Evolutionary conservation across 768 basidiomycete species (phyloP), one percentile per base, ranked within the genome.

Genomic region (Podaxis sp.): DNA sequence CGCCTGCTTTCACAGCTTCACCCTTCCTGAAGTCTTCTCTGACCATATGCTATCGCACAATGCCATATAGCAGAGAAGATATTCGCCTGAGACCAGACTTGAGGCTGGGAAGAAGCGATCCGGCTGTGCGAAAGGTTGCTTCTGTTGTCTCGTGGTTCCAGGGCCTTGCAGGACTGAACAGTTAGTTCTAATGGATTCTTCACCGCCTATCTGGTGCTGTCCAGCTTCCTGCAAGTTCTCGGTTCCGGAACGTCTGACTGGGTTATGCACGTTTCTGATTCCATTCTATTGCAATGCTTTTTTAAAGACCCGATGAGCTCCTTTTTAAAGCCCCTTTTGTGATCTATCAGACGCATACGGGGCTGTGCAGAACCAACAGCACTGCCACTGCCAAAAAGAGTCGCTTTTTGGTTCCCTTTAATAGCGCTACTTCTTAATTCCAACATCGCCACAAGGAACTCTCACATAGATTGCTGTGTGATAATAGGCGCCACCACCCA

Each of bases 41-140:
- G 52, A 80, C 87, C 65, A 87, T 93, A 15, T 94, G 92, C 70
- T 94, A 89, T 74, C 85, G 92, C 19, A 88, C 90, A 6, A 83
- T 93, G 83, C 88, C 90, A 2, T 80, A 83, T 65, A 77, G 80
- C 1, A 79, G 78, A 30, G 81, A 84, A 64, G 90, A 93, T 70
- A 75, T 76, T 17, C 78, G 77, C 4, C 74, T 90, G 4, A 82
- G 90, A 5, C 91, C 92, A 17, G 92, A 94, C 72, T 72, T 93
- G 46, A 80, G 90, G 38, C 77, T 94, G 2, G 89, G 86, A 1
- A 76, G 78, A 63, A 90, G 86, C 62, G 91, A 93, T 61, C 83
- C 85, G 8, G 81, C 80, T 7, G 88, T 93, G 13, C 79, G 84
- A 60, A 87, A 81, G 63, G 91, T 94, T 0, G 83, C 87, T 0